phyloP scores from a whole-genome alignment of 345 rosid genomes.

The Psidium friedrichsthalianum region DNA sequence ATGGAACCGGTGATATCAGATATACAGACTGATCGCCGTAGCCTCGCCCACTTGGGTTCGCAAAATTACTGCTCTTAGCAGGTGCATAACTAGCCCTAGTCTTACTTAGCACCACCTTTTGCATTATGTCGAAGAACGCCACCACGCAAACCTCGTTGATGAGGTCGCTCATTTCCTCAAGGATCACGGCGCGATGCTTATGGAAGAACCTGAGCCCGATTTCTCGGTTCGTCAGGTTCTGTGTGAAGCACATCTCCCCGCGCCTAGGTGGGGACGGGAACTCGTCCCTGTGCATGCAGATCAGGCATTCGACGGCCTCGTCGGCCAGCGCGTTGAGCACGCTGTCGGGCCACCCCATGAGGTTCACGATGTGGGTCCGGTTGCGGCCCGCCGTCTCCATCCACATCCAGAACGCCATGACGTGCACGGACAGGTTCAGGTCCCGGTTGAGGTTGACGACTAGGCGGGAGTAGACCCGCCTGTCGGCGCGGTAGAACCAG shows the following conservation, averaged over 20 bases:
- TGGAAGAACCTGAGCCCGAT: conserved; percentile 24
- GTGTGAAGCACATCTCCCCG: not conserved
- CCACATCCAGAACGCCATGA: conserved; percentile 51
- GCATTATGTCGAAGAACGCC: conserved; percentile 37
- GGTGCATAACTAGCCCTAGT: not conserved
- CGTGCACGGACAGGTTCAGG: conserved; percentile 31
- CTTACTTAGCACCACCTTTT: not conserved
- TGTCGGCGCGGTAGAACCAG: conserved; percentile 45
- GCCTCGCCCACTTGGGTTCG: not conserved
- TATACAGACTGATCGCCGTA: not conserved
- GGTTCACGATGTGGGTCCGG: conserved; percentile 11
- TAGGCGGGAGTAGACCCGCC: conserved; percentile 33
- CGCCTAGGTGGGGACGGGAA: conserved; percentile 7
- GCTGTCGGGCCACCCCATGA: conserved; percentile 18
- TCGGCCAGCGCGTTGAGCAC: conserved; percentile 25
- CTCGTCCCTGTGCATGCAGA: conserved; percentile 16
- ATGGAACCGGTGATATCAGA: not conserved
- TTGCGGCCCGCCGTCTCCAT: conserved; percentile 25
- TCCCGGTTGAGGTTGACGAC: conserved; percentile 29
- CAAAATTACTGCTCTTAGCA: not conserved
- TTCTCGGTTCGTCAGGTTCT: conserved; percentile 5
- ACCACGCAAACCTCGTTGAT: conserved; percentile 27
- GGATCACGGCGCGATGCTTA: conserved; percentile 13
- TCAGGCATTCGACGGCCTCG: conserved; percentile 39
- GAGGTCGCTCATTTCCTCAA: conserved; percentile 12